phyloP scores from a whole-genome alignment of 139 green algal genomes.

The Ostreobium quekettii region DNA sequence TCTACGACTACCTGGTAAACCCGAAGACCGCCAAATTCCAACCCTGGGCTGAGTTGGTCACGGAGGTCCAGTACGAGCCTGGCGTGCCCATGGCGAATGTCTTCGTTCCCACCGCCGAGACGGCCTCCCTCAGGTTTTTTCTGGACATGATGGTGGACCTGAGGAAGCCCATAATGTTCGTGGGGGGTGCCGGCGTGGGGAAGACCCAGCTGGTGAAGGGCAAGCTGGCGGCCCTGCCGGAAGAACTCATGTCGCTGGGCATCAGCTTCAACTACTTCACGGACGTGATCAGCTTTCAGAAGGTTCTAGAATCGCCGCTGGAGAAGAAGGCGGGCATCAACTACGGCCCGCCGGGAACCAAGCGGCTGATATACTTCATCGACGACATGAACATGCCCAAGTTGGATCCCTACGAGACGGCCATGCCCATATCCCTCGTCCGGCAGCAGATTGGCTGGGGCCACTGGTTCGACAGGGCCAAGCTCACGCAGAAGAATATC shows the following conservation, averaged over 20 bases:
- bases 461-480: conserved; percentile 81
- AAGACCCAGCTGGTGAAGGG: conserved; percentile 89
- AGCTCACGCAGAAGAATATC: conserved; percentile 88
- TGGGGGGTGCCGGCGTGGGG: conserved; percentile 63
- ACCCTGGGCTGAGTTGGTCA: conserved; percentile 74
- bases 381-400: conserved; percentile 87
- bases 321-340: conserved; percentile 88
- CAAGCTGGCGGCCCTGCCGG: conserved; percentile 57
- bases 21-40: conserved; percentile 76
- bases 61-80: conserved; percentile 61
- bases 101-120: conserved; percentile 83
- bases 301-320: conserved; percentile 73
- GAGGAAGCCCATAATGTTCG: conserved; percentile 87
- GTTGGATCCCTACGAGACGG: conserved; percentile 82
- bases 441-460: conserved; percentile 85
- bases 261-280: conserved; percentile 90
- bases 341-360: conserved; percentile 73
- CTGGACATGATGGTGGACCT: conserved; percentile 72
- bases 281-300: conserved; percentile 52
- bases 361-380: conserved; percentile 84
- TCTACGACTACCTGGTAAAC: conserved; percentile 86
- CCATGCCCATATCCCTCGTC: conserved; percentile 84
- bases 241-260: conserved; percentile 58
- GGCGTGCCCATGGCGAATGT: conserved; percentile 53
- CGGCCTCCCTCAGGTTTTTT: conserved; percentile 71